Evolutionary conservation across 176 grass and related monocot species (phyloP).

Genomic region (Aechmea fasciata): DNA sequence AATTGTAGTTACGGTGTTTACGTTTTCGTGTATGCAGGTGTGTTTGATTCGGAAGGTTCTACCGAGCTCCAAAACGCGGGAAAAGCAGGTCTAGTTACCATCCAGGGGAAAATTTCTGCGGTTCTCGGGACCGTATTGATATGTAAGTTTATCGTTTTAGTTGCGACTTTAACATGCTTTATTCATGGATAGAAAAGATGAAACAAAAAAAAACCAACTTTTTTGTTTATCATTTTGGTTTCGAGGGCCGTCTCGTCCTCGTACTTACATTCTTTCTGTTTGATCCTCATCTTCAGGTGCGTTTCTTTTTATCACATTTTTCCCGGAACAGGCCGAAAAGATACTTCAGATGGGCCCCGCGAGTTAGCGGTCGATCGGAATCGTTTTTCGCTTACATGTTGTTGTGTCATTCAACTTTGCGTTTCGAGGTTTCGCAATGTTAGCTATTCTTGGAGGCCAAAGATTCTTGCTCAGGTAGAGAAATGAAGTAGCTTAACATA

Average conservation of each 20-base stretch:
- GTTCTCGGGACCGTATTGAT: conserved; percentile 79
- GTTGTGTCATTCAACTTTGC: no score
- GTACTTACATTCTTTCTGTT: not conserved
- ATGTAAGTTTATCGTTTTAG: conserved; percentile 33
- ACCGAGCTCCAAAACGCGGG: conserved; percentile 66
- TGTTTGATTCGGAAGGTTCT: conserved; percentile 61
- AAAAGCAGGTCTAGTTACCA: conserved; percentile 69
- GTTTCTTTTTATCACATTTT: conserved; percentile 76
- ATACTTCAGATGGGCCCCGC: conserved; percentile 57
- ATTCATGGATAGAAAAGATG: not conserved
- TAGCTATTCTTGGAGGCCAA: conserved; percentile 3
- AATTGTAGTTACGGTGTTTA: not conserved
- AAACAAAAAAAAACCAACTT: not conserved
- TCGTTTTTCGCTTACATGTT: not conserved
- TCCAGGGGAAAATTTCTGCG: conserved; percentile 88
- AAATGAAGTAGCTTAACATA: not conserved
- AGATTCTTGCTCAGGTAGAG: conserved; percentile 11
- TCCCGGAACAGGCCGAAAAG: conserved; percentile 89
- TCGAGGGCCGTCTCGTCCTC: not conserved
- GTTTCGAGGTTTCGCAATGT: no score
- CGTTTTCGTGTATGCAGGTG: conserved; percentile 29
- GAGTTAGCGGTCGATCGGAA: conserved; percentile 38
- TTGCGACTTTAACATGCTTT: not conserved
- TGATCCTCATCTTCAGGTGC: conserved; percentile 42
- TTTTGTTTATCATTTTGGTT: not conserved